phyloP scores from a whole-genome alignment of 2,329 filamentous ascomycete genomes.

The Rhinocladiella similis region DNA sequence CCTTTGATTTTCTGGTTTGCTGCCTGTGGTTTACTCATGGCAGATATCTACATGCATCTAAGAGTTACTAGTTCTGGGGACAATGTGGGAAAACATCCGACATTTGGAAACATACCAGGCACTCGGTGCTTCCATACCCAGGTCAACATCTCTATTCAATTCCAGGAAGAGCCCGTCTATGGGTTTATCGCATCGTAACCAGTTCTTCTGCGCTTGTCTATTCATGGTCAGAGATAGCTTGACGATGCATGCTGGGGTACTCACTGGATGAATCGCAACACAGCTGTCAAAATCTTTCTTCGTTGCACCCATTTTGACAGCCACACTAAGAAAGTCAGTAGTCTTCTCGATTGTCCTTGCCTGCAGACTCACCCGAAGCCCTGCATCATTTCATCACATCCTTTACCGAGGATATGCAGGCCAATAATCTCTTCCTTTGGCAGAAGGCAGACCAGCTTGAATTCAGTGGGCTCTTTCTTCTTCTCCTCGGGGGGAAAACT shows the following conservation, averaged over 20 bases:
- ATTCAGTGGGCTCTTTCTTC: constrained; percentile 50
- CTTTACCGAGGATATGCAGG: constrained; percentile 50
- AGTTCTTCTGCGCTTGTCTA: constrained; percentile 71
- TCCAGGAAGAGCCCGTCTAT: background rate
- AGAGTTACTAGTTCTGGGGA: too few relatives aligned
- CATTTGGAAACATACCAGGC: too few relatives aligned
- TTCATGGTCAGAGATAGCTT: constrained; percentile 7
- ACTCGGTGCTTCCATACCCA: too few relatives aligned
- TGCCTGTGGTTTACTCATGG: too few relatives aligned
- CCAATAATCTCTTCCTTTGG: constrained; percentile 53
- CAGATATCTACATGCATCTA: too few relatives aligned
- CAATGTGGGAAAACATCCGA: too few relatives aligned
- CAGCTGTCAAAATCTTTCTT: constrained; percentile 76
- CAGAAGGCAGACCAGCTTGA: constrained; percentile 52
- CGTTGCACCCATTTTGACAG: constrained; percentile 76
- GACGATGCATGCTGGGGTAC: background rate
- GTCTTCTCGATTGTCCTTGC: constrained; percentile 31
- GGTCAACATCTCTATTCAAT: background rate
- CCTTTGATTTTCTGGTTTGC: too few relatives aligned
- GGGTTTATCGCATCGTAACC: constrained; percentile 32
- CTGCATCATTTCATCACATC: constrained; percentile 67
- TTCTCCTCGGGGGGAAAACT: constrained; percentile 49
- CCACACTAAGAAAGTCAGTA: constrained; percentile 41
- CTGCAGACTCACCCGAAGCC: constrained; percentile 57
- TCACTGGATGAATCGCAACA: constrained; percentile 69